A percentile compares a stretch with the other conserved stretches of the same genome.
These are phyloP conservation scores for Ascochyta rabiei DNA, from an alignment of 2,329 filamentous ascomycete genomes.

Conservation along the genomic window DNA sequence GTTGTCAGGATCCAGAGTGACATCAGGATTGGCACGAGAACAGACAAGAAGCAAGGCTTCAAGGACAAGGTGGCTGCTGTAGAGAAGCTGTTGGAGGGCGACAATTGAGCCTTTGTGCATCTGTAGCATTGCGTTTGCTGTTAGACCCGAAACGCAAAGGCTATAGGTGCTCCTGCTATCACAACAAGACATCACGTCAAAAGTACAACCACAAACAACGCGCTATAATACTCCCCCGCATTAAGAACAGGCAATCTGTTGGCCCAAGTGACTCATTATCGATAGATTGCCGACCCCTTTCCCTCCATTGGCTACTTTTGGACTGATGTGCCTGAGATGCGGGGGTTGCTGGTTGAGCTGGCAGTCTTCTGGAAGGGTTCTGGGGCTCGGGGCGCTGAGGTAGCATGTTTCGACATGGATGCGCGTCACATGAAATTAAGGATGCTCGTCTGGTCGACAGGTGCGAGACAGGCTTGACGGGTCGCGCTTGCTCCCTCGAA, in stretches of 20 bases:
- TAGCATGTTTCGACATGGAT: constrained; percentile 21
- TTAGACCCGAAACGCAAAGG: not conserved
- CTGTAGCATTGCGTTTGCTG: not conserved
- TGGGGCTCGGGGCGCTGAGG: constrained; percentile 6
- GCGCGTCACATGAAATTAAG: constrained; percentile 34
- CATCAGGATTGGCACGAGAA: constrained; percentile 83
- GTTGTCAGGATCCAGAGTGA: constrained; percentile 78
- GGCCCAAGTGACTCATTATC: constrained; percentile 24
- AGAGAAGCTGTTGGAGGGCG: constrained; percentile 55
- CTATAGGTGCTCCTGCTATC: constrained; percentile 15
- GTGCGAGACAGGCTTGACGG: constrained; percentile 13
- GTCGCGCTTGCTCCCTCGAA: constrained; percentile 5
- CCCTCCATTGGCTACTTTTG: constrained; percentile 25
- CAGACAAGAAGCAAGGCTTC: constrained; percentile 82
- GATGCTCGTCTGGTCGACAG: constrained; percentile 13
- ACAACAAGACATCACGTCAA: constrained; percentile 14
- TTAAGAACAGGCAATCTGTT: constrained; percentile 20
- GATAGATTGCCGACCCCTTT: constrained; percentile 23
- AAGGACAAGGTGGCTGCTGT: constrained; percentile 77
- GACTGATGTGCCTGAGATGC: constrained; percentile 11
- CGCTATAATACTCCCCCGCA: constrained; percentile 20
- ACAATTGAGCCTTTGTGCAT: constrained; percentile 7
- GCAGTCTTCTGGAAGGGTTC: constrained; percentile 13
- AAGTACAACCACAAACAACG: constrained; percentile 16
- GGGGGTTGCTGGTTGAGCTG: constrained; percentile 14